These are phyloP conservation scores for Daldinia childiae DNA, from an alignment of 495 filamentous ascomycete genomes.

Conservation along the genomic window DNA sequence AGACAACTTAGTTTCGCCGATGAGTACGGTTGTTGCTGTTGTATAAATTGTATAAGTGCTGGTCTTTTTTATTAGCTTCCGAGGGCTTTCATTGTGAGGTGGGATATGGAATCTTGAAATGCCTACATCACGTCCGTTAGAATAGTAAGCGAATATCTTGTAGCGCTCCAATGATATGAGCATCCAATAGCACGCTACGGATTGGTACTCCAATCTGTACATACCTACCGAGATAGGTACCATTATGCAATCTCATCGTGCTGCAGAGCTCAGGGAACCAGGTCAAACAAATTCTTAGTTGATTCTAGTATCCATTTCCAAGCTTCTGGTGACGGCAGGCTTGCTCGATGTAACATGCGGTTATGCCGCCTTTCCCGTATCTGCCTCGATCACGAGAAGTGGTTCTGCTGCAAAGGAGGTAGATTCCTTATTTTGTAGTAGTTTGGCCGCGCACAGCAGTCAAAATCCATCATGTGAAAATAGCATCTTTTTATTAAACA, in stretches of 20 bases:
- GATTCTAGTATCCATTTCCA: background rate
- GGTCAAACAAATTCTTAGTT: background rate
- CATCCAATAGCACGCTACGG: background rate
- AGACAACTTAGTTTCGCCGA: constrained; percentile 1
- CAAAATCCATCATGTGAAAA: background rate
- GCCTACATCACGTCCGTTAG: background rate
- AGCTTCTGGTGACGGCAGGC: background rate
- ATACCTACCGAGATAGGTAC: background rate
- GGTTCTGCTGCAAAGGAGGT: background rate
- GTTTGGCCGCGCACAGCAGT: background rate
- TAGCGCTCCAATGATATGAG: background rate
- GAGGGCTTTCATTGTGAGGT: background rate
- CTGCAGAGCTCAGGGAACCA: background rate
- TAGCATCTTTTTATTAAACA: background rate
- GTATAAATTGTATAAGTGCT: background rate
- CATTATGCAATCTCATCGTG: background rate
- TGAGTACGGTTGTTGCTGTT: background rate
- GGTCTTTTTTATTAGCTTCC: background rate
- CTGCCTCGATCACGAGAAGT: background rate
- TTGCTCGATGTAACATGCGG: background rate
- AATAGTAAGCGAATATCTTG: background rate
- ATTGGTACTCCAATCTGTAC: background rate
- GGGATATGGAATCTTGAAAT: background rate
- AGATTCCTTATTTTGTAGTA: background rate
- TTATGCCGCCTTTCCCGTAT: background rate